Percentiles rank a stretch among this genome's conserved stretches.
Conservation (phyloP, 75 land plant species). For the Pinus albicaulis region DNA sequence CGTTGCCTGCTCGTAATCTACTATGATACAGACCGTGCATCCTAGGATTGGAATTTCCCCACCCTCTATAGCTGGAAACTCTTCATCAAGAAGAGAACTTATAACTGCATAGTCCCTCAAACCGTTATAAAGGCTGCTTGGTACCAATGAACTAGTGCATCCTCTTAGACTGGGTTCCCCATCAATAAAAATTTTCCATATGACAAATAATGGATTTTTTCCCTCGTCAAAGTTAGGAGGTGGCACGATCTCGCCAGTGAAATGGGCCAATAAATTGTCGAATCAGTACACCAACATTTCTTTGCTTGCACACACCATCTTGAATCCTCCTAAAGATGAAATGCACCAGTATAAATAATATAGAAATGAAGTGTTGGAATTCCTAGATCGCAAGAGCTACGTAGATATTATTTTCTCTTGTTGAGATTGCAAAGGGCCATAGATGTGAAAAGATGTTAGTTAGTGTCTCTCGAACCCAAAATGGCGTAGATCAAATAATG, state of each 20-base stretch:
- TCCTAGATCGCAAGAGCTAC: too few species aligned
- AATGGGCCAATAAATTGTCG: conserved; percentile 84
- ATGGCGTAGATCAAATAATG: too few species aligned
- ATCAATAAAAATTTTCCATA: conserved; percentile 93
- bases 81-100: conserved; percentile 86
- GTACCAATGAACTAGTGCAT: conserved; percentile 93
- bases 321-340: too few species aligned
- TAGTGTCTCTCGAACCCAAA: too few species aligned
- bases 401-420: too few species aligned
- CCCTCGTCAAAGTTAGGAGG: conserved; percentile 80
- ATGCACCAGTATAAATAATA: too few species aligned
- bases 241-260: conserved; percentile 60
- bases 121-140: conserved; percentile 71
- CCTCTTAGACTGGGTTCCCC: conserved; percentile 91
- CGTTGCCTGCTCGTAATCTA: conserved; percentile 77
- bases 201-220: conserved; percentile 88
- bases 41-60: conserved; percentile 86
- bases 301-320: conserved; percentile 82
- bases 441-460: too few species aligned
- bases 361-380: too few species aligned
- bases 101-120: conserved; percentile 91
- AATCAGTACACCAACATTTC: conserved; percentile 93
- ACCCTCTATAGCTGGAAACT: conserved; percentile 90
- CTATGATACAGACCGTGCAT: conserved; percentile 90
- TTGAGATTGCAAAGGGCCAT: too few species aligned